These are phyloP conservation scores for Juncus inflexus DNA, from an alignment of 176 grass and related monocot genomes.

Conservation along the genomic window DNA sequence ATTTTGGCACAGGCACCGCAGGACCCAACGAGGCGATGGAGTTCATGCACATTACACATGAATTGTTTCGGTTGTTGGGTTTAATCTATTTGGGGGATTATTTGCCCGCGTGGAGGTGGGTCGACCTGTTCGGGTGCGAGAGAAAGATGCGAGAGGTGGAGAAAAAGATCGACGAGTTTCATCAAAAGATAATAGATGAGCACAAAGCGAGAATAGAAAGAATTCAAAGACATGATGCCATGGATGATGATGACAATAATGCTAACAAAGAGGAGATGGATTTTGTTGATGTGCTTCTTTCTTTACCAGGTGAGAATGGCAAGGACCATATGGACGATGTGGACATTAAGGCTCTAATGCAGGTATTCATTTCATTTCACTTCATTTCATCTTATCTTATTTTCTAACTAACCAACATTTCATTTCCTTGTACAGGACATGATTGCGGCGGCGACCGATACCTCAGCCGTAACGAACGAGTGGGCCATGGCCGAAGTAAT, in stretches of 20 bases:
- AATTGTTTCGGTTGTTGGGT: constrained; percentile 74
- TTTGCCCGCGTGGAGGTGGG: constrained; percentile 80
- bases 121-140: constrained; percentile 67
- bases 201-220: constrained; percentile 45
- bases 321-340: constrained; percentile 71
- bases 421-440: constrained; percentile 46
- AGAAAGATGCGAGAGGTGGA: constrained; percentile 83
- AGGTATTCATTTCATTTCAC: constrained; percentile 34
- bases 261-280: constrained; percentile 51
- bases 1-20: constrained; percentile 60
- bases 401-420: neutral
- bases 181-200: constrained; percentile 90
- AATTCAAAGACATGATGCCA: constrained; percentile 31
- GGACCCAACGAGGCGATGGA: constrained; percentile 71
- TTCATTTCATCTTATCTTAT: neutral
- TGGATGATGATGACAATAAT: constrained; percentile 28
- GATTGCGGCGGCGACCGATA: constrained; percentile 76
- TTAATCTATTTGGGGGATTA: constrained; percentile 89
- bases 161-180: constrained; percentile 85
- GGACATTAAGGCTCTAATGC: constrained; percentile 94
- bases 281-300: constrained; percentile 83
- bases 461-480: constrained; percentile 67
- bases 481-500: constrained; percentile 98
- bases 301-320: constrained; percentile 65
- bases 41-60: constrained; percentile 88